These are phyloP conservation scores for Bertia moriformis DNA, from an alignment of 2,329 filamentous ascomycete genomes.

Conservation along the genomic window DNA sequence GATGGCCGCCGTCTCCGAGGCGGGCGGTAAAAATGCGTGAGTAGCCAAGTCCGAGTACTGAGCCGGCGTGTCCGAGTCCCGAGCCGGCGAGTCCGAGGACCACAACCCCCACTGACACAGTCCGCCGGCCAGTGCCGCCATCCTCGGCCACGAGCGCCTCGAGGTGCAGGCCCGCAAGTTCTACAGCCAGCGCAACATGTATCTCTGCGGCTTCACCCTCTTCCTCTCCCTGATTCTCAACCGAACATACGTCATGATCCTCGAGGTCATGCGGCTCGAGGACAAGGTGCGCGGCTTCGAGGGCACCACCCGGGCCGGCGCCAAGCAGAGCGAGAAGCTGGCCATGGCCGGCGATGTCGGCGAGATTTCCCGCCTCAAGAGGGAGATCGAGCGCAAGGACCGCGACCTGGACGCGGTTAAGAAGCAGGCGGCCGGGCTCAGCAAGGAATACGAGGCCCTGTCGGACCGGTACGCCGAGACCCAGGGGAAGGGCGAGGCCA, in stretches of 20 bases:
- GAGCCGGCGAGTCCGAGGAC: background rate
- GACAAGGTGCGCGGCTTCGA: slow-evolving; percentile 78
- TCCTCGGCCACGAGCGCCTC: slow-evolving; percentile 85
- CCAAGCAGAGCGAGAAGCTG: slow-evolving; percentile 59
- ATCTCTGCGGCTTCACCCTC: slow-evolving; percentile 96
- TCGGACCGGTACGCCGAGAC: slow-evolving; percentile 38
- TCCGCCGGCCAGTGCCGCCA: slow-evolving; percentile 46
- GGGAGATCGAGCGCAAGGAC: slow-evolving; percentile 4
- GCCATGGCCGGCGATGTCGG: slow-evolving; percentile 59
- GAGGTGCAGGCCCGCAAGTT: slow-evolving; percentile 99
- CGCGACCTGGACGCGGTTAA: slow-evolving; percentile 57
- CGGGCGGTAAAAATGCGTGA: background rate
- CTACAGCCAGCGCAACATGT: slow-evolving; percentile 99
- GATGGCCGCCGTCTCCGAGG: background rate
- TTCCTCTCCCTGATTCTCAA: slow-evolving; percentile 98
- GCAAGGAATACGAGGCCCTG: slow-evolving; percentile 47
- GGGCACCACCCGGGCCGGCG: slow-evolving; percentile 35
- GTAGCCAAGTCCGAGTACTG: too few species aligned
- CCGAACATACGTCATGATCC: slow-evolving; percentile 95
- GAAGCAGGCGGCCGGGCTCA: slow-evolving; percentile 50
- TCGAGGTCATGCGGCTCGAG: slow-evolving; percentile 80
- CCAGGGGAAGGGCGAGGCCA: slow-evolving; percentile 8
- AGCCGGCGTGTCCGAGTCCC: too few species aligned
- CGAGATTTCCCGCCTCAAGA: slow-evolving; percentile 56
- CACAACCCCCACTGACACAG: slow-evolving; percentile 12